phyloP scores from a whole-genome alignment of 2,329 filamentous ascomycete species.

The Raffaelea arxii region DNA sequence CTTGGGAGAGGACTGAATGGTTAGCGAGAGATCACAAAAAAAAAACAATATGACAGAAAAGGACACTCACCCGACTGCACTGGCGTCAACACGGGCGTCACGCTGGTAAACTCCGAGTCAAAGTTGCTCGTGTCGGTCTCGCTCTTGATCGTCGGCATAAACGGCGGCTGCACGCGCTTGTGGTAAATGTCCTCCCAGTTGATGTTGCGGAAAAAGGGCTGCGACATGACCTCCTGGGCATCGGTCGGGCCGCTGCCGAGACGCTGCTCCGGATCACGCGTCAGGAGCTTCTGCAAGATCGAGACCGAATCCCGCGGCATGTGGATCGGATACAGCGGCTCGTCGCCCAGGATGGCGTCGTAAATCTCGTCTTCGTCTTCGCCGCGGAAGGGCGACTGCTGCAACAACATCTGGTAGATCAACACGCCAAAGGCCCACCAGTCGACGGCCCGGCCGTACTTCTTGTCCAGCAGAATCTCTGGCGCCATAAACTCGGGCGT shows the following conservation, averaged over 20 bases:
- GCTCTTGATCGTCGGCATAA: constrained; percentile 80
- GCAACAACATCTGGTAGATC: constrained; percentile 98
- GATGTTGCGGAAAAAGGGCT: constrained; percentile 95
- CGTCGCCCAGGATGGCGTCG: constrained; percentile 93
- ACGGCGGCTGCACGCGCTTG: constrained; percentile 83
- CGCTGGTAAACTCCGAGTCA: constrained; percentile 95
- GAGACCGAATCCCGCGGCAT: constrained; percentile 98
- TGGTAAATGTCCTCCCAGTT: constrained; percentile 99
- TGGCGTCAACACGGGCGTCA: constrained; percentile 92
- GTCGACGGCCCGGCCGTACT: constrained; percentile 92
- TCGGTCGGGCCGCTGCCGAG: constrained; percentile 92
- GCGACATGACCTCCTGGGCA: constrained; percentile 97
- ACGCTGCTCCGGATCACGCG: constrained; percentile 84
- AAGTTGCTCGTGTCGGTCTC: constrained; percentile 99
- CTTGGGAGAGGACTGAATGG: constrained; percentile 75
- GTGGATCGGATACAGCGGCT: constrained; percentile 94
- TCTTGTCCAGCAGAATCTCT: constrained; percentile 97
- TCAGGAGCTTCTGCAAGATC: constrained; percentile 94
- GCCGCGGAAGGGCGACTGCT: constrained; percentile 96
- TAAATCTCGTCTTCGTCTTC: constrained; percentile 99
- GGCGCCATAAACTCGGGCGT: constrained; percentile 99
- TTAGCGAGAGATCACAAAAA: background rate
- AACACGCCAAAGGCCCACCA: constrained; percentile 99
- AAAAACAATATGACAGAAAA: constrained; percentile 23
- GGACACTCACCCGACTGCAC: constrained; percentile 77